Evolutionary conservation across 169 alveolate species (phyloP), one percentile per base, ranked within the genome.

Genomic region (Cryptosporidium viatorum): DNA sequence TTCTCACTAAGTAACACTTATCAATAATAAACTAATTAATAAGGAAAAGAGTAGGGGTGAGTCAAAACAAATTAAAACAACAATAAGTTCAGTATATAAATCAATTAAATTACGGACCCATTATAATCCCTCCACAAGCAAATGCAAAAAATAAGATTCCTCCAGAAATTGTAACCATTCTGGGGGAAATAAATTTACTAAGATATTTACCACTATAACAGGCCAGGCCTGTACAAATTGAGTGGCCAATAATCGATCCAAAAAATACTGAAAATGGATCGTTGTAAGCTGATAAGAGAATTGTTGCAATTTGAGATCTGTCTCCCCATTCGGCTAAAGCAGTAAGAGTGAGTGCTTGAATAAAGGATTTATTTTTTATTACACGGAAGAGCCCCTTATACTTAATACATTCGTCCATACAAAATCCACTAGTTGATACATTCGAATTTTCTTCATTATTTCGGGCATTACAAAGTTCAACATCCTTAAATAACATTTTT

Each of bases 271-370:
- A 85, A 69, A 86, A 67, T 26, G 94, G 92, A 43, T 93, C 84
- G 65, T 86, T 70, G 37, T 75, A 55, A 3, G 94, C 93, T 4
- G 95, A 75, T 21, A 93, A 75, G 0, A 93, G 62, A n/a, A 93
- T 85, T 26, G 93, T 93, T 23, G 93, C 84, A 41, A 93, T 84
- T 71, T 93, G 92, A 60, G 93, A 84, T 45, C 87, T 86, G 62
- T 93, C 95, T n/a, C 95, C 95, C 86, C 93, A 92, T 59, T 93
- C 95, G 33, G 94, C 94, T 12, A 92, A 23, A 60, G 85, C 84
- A n/a, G 86, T 80, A 3, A 91, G 41, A 39, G 91, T 87, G 67
- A 91, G 50, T 52, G 92, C 69, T 62, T 73, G 68, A 84, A 92
- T 55, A 59, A 85, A 74, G 29, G 55, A 60, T 67, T 71, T 68